Conservation (phyloP, 352 stramenopile species). For the Phytophthora europaea region DNA sequence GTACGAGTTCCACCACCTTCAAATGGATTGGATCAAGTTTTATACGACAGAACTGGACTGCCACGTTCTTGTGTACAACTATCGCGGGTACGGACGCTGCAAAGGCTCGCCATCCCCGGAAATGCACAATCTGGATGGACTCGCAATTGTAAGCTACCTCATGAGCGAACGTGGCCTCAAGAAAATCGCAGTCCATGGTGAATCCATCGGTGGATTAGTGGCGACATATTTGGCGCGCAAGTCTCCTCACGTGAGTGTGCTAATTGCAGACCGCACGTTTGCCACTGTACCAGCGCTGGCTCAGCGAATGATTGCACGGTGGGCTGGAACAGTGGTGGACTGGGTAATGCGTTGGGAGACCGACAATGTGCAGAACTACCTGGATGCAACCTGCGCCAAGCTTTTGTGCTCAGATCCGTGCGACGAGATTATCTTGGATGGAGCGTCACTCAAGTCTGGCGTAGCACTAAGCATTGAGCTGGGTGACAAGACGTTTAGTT, state of each 20-base stretch:
- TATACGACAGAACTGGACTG: constrained; percentile 80
- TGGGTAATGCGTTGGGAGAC: constrained; percentile 86
- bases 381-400: constrained; percentile 79
- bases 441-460: constrained; percentile 84
- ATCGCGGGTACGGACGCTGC: constrained; percentile 86
- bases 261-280: constrained; percentile 88
- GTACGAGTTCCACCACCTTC: constrained; percentile 91
- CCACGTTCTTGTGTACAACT: constrained; percentile 90
- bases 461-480: constrained; percentile 77
- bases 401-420: constrained; percentile 84
- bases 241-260: constrained; percentile 68
- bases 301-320: constrained; percentile 80
- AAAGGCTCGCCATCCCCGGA: constrained; percentile 65
- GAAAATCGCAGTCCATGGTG: constrained; percentile 81
- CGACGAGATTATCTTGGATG: constrained; percentile 88
- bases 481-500: constrained; percentile 50
- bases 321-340: constrained; percentile 71
- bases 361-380: constrained; percentile 81
- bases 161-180: constrained; percentile 58
- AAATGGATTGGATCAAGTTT: constrained; percentile 92
- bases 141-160: constrained; percentile 84
- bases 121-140: constrained; percentile 71
- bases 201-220: constrained; percentile 86
- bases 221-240: constrained; percentile 73
- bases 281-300: constrained; percentile 80